Evolutionary conservation across 106 monocot genomes (phyloP).

Genomic region (Dendrobium huoshanense): DNA sequence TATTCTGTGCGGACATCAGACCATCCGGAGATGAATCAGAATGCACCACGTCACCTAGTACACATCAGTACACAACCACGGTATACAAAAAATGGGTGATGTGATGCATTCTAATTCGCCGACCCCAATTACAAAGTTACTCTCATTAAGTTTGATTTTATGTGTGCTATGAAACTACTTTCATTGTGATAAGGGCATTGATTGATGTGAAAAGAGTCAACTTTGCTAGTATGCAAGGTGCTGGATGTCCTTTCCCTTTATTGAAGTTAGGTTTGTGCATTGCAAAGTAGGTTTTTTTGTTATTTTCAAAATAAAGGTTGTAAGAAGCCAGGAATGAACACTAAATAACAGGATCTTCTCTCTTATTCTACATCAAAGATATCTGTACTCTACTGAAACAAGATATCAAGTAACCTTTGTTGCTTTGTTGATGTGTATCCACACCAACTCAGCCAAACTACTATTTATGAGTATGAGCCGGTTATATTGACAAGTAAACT

Average conservation of each 20-base stretch:
- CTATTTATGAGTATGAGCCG: background rate
- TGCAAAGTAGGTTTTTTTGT: background rate
- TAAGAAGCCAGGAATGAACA: background rate
- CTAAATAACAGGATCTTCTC: background rate
- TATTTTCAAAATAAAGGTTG: background rate
- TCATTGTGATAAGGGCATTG: background rate
- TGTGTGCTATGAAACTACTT: background rate
- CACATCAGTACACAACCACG: no score
- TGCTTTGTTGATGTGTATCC: background rate
- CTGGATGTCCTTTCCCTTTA: background rate
- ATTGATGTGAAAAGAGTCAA: background rate
- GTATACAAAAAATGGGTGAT: no score
- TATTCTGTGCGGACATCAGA: no score
- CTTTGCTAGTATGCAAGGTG: background rate
- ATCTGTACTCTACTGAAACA: no score
- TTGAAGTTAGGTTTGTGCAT: conserved; percentile 4
- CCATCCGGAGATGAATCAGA: no score
- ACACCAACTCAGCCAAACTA: background rate
- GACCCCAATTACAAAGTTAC: no score
- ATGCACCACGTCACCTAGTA: no score
- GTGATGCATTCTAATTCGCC: no score
- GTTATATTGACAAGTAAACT: background rate
- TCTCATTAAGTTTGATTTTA: no score
- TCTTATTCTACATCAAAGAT: background rate
- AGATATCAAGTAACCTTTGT: background rate